These are phyloP conservation scores for Ampelomyces quisqualis DNA, from an alignment of 2,329 filamentous ascomycete species.

Conservation along the genomic window DNA sequence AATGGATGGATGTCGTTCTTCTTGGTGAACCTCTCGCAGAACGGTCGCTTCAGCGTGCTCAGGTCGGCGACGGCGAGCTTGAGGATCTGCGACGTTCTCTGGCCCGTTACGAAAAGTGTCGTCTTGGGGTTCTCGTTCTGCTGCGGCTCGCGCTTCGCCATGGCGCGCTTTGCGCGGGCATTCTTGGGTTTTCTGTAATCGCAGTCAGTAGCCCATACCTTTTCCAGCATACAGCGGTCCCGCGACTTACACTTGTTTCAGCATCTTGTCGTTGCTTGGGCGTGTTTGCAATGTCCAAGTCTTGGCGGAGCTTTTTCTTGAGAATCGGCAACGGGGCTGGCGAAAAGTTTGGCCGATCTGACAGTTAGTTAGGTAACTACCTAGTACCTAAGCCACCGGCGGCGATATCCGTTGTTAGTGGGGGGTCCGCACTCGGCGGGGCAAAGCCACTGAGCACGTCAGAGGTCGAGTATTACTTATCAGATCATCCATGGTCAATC, in stretches of 20 bases:
- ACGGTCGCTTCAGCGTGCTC: conserved; percentile 77
- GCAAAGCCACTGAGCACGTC: conserved; percentile 20
- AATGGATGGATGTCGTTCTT: conserved; percentile 96
- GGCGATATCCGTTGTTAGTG: conserved; percentile 6
- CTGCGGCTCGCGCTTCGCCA: conserved; percentile 92
- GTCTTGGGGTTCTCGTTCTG: conserved; percentile 85
- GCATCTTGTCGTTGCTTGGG: conserved; percentile 24
- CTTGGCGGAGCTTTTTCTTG: conserved; percentile 27
- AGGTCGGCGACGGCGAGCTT: conserved; percentile 85
- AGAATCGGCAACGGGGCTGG: conserved; percentile 13
- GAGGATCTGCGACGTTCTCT: conserved; percentile 77
- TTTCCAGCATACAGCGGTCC: accelerated
- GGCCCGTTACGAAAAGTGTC: conserved; percentile 85
- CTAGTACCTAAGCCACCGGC: conserved; percentile 8
- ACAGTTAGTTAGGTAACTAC: too few relatives aligned
- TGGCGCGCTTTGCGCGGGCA: conserved; percentile 89
- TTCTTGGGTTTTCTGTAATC: conserved; percentile 64
- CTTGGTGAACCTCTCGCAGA: conserved; percentile 90
- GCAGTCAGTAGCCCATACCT: conserved; percentile 1
- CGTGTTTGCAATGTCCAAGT: conserved; percentile 19
- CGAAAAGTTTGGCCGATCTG: conserved; percentile 15
- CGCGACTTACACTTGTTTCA: conserved; percentile 34
- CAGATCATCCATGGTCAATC: conserved; percentile 16
- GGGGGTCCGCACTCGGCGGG: conserved; percentile 14
- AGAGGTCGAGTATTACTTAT: conserved; percentile 22